Base-by-base conservation (phyloP, 352 stramenopile genomes). In the Globisporangium recalcitrans region DNA sequence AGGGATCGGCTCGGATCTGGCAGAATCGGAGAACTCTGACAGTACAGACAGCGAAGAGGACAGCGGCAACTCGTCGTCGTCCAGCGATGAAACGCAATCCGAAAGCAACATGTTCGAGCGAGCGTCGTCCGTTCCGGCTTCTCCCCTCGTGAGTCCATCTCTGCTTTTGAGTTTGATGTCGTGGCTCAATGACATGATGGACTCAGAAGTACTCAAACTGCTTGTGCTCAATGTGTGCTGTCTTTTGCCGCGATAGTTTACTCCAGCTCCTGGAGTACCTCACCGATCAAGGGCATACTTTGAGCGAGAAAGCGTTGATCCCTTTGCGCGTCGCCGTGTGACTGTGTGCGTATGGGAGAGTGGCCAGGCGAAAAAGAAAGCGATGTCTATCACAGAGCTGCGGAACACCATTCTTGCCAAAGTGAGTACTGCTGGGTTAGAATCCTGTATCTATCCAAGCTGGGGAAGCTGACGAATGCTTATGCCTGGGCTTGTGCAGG, bases 381-480 rank as follows among this genome's bases (percentile, higher is more conserved):
- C 77, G n/a, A 91, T 93, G 82, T 84, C 85, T 3, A 87, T 93
- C 42, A 79, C 82, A 2, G 85, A 93, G 60, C 69, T 93, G 51
- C 82, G 85, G 29, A 88, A 85, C 73, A 86, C 80, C 57, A 91
- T 93, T 58, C 71, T 93, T 44, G 69, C 77, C 24, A 91, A 88
- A 69, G 82, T 90, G n/a, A n/a, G n/a, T n/a, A n/a, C n/a, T n/a
- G n/a, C n/a, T n/a, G n/a, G n/a, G n/a, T n/a, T n/a, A n/a, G n/a
- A n/a, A n/a, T n/a, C n/a, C n/a, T n/a, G n/a, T n/a, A n/a, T n/a
- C n/a, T n/a, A n/a, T n/a, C n/a, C n/a, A n/a, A n/a, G n/a, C n/a
- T n/a, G n/a, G n/a, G n/a, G n/a, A n/a, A n/a, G n/a, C n/a, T n/a
- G n/a, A n/a, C n/a, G n/a, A n/a, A n/a, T n/a, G n/a, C n/a, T n/a